Evolutionary conservation across 495 filamentous ascomycete genomes (phyloP).

Genomic region (Aspergillus sclerotioniger): DNA sequence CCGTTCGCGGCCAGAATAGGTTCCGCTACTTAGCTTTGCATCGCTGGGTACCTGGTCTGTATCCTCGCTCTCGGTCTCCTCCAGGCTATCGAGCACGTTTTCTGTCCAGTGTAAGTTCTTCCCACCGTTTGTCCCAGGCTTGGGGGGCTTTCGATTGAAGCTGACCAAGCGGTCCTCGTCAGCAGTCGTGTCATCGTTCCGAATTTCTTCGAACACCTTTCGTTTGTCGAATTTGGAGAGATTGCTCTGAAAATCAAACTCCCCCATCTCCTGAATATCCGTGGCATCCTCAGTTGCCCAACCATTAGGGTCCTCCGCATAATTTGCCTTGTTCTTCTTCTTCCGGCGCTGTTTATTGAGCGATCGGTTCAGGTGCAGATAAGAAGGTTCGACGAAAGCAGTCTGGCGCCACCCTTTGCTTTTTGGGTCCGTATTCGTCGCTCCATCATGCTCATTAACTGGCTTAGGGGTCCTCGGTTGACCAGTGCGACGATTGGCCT

Average conservation of each 20-base stretch:
- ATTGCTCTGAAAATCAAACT: slow-evolving; percentile 88
- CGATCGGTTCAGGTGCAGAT: slow-evolving; percentile 24
- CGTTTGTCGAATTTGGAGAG: slow-evolving; percentile 93
- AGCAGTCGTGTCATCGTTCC: slow-evolving; percentile 80
- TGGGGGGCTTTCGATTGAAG: slow-evolving; percentile 73
- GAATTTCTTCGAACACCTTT: slow-evolving; percentile 81
- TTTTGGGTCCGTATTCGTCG: slow-evolving; percentile 42
- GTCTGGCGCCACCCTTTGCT: slow-evolving; percentile 81
- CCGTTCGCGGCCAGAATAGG: slow-evolving; percentile 51
- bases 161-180: slow-evolving; percentile 86
- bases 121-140: slow-evolving; percentile 74
- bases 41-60: slow-evolving; percentile 55
- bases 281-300: slow-evolving; percentile 97
- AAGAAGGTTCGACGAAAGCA: slow-evolving; percentile 66
- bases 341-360: slow-evolving; percentile 44
- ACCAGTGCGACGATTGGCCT: slow-evolving; percentile 36
- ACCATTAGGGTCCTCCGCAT: slow-evolving; percentile 68
- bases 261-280: slow-evolving; percentile 91
- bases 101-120: slow-evolving; percentile 92
- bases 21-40: slow-evolving; percentile 54
- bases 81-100: slow-evolving; percentile 77
- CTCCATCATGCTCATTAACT: slow-evolving; percentile 34
- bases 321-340: slow-evolving; percentile 53
- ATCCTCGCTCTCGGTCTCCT: slow-evolving; percentile 72
- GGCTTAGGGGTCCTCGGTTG: slow-evolving; percentile 25